These are phyloP conservation scores for Aspergillus pseudoterreus DNA, from an alignment of 2,329 filamentous ascomycete genomes.

Conservation along the genomic window DNA sequence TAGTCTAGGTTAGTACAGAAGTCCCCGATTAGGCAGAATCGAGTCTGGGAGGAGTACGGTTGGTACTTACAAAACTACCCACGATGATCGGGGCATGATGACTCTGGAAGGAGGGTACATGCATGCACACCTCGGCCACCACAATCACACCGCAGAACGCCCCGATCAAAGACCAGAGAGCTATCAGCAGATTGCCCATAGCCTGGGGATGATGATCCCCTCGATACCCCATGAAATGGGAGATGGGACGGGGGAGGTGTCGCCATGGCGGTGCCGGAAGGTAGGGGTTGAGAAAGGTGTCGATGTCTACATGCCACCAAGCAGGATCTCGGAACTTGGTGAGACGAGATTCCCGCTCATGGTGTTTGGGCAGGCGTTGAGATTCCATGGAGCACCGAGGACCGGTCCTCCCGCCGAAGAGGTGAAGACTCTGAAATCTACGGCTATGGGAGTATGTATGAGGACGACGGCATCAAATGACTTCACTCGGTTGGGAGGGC, in stretches of 20 bases:
- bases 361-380: not conserved
- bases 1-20: conserved; percentile 24
- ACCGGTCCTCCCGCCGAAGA: not conserved
- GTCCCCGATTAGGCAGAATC: not conserved
- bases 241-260: conserved; percentile 61
- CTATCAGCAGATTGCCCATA: conserved; percentile 57
- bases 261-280: conserved; percentile 64
- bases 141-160: conserved; percentile 59
- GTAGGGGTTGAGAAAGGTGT: conserved; percentile 68
- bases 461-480: not conserved
- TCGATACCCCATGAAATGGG: conserved; percentile 67
- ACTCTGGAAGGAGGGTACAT: conserved; percentile 52
- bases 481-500: no score
- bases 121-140: conserved; percentile 55
- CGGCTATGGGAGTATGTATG: not conserved
- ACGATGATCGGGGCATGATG: conserved; percentile 60
- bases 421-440: not conserved
- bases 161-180: conserved; percentile 63
- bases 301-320: conserved; percentile 65
- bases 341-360: not conserved
- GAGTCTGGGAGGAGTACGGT: not conserved
- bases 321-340: conserved; percentile 18
- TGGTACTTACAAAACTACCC: conserved; percentile 62
- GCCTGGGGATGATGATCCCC: conserved; percentile 25
- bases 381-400: not conserved